Percentiles rank a stretch among this genome's conserved stretches.
Evolutionary conservation across 352 stramenopile species (phyloP).

Genomic region (Pythium sukuiense): DNA sequence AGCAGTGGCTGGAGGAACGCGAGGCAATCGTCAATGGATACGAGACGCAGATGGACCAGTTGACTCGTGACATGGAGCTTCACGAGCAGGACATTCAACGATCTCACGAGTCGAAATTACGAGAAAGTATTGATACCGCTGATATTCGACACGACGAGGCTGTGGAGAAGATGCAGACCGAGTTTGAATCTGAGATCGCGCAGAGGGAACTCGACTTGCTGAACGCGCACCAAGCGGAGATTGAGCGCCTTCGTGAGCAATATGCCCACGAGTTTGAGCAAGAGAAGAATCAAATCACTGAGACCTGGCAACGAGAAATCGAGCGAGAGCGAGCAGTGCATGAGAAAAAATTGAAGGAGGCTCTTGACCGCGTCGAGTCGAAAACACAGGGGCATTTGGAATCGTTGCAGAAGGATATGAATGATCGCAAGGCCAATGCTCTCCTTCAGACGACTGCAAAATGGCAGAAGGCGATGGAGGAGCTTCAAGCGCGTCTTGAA

Average conservation of each 20-base stretch:
- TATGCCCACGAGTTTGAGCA: conserved; percentile 36
- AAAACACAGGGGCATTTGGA: conserved; percentile 39
- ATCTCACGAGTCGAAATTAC: background rate
- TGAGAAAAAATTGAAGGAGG: conserved; percentile 35
- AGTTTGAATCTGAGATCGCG: background rate
- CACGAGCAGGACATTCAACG: background rate
- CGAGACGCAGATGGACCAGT: background rate
- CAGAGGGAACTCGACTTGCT: background rate
- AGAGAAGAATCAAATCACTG: conserved; percentile 23
- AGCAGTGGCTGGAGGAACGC: conserved; percentile 12
- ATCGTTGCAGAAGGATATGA: conserved; percentile 60
- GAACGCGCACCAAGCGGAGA: background rate
- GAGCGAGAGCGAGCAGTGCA: conserved; percentile 29
- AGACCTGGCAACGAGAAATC: conserved; percentile 42
- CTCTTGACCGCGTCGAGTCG: conserved; percentile 33
- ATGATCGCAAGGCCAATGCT: conserved; percentile 52
- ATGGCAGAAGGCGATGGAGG: conserved; percentile 68
- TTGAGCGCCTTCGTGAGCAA: conserved; percentile 8
- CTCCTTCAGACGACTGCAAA: conserved; percentile 69
- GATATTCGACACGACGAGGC: background rate
- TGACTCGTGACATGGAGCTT: background rate
- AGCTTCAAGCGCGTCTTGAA: conserved; percentile 62
- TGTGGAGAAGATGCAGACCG: background rate
- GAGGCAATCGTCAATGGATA: conserved; percentile 4
- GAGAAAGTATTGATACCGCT: background rate